Conservation (phyloP, 257 asterid genomes). For the Solanum commersonii region DNA sequence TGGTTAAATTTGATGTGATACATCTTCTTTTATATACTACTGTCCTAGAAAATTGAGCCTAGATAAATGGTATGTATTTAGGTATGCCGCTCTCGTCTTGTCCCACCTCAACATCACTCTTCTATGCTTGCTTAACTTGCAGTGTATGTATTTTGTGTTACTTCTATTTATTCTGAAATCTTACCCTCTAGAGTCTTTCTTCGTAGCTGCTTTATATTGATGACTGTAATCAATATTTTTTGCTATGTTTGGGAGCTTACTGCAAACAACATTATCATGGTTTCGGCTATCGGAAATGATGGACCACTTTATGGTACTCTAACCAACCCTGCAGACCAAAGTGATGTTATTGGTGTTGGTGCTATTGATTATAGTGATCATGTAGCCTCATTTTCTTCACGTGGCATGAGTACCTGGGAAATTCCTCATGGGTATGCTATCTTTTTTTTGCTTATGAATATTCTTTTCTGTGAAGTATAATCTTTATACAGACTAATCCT, state of each 20-base stretch:
- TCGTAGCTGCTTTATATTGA: not conserved
- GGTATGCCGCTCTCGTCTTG: not conserved
- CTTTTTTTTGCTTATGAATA: not conserved
- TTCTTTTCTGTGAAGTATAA: not conserved
- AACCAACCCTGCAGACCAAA: conserved; percentile 96
- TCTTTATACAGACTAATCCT: not conserved
- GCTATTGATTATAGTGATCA: conserved; percentile 96
- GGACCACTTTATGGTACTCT: conserved; percentile 98
- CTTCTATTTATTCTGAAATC: not conserved
- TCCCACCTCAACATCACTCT: not conserved
- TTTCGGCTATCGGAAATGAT: conserved; percentile 93
- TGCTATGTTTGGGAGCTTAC: conserved; percentile 93
- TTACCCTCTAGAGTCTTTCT: not conserved
- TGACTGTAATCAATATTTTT: not conserved
- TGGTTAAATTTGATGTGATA: not conserved
- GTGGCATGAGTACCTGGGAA: conserved; percentile 99
- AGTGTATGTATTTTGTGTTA: not conserved
- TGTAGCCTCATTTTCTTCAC: conserved; percentile 98
- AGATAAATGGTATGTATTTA: not conserved
- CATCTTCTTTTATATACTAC: not conserved
- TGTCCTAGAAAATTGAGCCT: not conserved
- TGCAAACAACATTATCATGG: conserved; percentile 86
- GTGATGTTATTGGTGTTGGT: conserved; percentile 99
- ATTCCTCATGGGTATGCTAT: conserved; percentile 83
- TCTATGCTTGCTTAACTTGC: not conserved